Evolutionary conservation across 2,329 filamentous ascomycete genomes (phyloP).

Genomic region (Beauveria scarabaeidicola): DNA sequence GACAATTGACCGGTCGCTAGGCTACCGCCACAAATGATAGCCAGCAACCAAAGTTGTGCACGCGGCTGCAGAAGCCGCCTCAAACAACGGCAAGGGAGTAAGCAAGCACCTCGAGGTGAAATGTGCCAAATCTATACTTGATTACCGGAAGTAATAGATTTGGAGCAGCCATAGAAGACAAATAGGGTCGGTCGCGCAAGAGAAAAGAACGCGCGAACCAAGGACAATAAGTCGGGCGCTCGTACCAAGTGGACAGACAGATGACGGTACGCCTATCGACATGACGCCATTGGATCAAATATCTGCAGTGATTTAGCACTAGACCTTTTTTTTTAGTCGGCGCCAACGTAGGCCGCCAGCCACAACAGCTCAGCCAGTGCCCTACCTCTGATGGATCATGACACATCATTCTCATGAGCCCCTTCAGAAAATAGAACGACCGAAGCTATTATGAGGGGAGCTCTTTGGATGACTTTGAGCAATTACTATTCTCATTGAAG

Average conservation of each 20-base stretch:
- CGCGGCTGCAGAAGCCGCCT: constrained; percentile 13
- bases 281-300: neutral
- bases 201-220: neutral
- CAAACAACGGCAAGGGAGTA: constrained; percentile 13
- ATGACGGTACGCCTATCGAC: constrained; percentile 11
- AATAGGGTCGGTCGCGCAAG: neutral
- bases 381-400: constrained; percentile 5
- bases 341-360: too few species aligned
- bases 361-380: neutral
- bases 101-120: neutral
- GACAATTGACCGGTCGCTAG: neutral
- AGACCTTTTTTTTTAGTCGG: neutral
- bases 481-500: constrained; percentile 16
- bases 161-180: neutral
- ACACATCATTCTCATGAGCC: constrained; percentile 12
- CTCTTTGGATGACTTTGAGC: constrained; percentile 14
- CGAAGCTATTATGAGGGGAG: constrained; percentile 14
- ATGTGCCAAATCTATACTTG: too few species aligned
- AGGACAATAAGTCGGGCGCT: neutral
- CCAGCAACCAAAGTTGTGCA: constrained; percentile 11
- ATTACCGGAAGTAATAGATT: too few species aligned
- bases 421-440: constrained; percentile 18
- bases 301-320: neutral
- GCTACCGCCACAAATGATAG: neutral
- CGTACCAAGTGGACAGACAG: constrained; percentile 9